Evolutionary conservation across 352 stramenopile species (phyloP), one percentile per base, ranked within the genome.

Genomic region (Thraustotheca clavata): DNA sequence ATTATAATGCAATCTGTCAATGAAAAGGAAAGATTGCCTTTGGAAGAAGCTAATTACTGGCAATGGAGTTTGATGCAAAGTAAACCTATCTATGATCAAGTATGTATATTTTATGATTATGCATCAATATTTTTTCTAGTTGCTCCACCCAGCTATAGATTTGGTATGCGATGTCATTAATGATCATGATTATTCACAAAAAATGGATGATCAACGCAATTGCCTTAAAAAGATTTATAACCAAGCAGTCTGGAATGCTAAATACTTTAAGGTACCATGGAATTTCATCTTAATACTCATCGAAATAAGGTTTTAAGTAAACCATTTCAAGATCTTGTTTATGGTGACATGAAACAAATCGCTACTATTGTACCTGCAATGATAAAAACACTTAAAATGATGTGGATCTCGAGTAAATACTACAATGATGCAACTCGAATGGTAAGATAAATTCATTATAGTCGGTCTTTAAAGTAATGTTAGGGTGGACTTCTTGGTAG

Each of bases 351-450:
- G 36, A 52, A 36, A 46, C 57, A 65, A 5, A 54, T 65, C 26
- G 20, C 36, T 3, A 54, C 27, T 16, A 54, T 65, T 22, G 57
- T 65, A 26, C 36, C 57, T n/a, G 35, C 57, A 7, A 55, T 65
- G 27, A 55, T 65, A 40, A 65, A 65, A 32, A 65, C 57, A 11
- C 57, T 65, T 32, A 65, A 65, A 43, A 65, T 65, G 57, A 65
- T 65, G 57, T 65, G 57, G 57, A 57, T 33, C 4, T 65, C 57
- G 12, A 65, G 57, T 46, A 65, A 65, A 22, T 65, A 65, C 41
- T 65, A 65, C 57, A 50, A 65, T 8, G 57, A 65, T 31, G 33
- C 41, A 40, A 34, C 41, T 46, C 52, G 57, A 27, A 65, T 65
- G 57, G 57, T 65, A 38, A 16, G 43, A 50, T 29, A 29, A 9